A percentile compares a stretch with the other conserved stretches of the same genome.
Evolutionary conservation across 768 basidiomycete species (phyloP).

Genomic region (Rubroboletus satanas): DNA sequence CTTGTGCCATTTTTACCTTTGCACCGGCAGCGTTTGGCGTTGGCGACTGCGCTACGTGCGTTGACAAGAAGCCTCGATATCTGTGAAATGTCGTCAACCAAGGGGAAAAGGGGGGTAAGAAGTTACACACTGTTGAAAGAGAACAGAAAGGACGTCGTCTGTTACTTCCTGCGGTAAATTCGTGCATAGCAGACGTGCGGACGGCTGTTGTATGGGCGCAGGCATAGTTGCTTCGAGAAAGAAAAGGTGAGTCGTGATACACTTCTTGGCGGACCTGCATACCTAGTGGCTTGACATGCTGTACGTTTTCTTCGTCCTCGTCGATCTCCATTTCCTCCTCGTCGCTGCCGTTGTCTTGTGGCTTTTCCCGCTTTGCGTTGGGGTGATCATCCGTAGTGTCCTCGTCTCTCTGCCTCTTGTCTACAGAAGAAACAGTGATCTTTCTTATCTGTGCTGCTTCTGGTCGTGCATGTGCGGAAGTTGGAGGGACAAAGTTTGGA

Average conservation of each 20-base stretch:
- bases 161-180: conserved; percentile 91
- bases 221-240: conserved; percentile 38
- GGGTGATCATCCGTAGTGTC: conserved; percentile 51
- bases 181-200: conserved; percentile 66
- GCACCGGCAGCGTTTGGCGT: conserved; percentile 61
- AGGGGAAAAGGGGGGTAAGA: neutral
- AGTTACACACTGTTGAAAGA: conserved; percentile 84
- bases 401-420: conserved; percentile 69
- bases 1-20: conserved; percentile 76
- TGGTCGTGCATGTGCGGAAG: conserved; percentile 55
- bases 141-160: conserved; percentile 76
- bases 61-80: conserved; percentile 77
- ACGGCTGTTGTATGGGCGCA: conserved; percentile 49
- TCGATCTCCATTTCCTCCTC: conserved; percentile 95
- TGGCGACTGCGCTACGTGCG: conserved; percentile 66
- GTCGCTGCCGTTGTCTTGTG: conserved; percentile 58
- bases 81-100: conserved; percentile 37
- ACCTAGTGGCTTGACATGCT: conserved; percentile 42
- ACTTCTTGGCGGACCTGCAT: conserved; percentile 31
- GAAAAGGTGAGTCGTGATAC: conserved; percentile 10
- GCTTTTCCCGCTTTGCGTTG: conserved; percentile 65
- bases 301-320: conserved; percentile 69
- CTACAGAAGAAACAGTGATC: conserved; percentile 34
- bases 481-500: conserved; percentile 74
- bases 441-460: conserved; percentile 40